Base-by-base conservation (phyloP, 352 stramenopile genomes). In the Pythium rishiriense region DNA sequence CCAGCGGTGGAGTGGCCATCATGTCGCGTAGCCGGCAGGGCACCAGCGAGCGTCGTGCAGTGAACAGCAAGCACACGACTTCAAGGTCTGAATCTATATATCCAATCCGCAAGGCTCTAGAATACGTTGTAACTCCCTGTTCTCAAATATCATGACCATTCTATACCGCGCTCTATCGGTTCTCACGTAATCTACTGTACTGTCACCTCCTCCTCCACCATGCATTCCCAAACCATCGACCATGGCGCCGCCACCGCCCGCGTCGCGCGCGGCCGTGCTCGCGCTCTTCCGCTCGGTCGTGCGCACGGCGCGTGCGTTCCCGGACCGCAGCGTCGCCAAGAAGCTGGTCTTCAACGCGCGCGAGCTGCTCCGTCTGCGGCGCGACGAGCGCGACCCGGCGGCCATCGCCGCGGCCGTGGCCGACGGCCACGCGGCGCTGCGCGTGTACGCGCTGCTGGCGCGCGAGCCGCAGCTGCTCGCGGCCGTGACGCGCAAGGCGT, bases 321-420 rank as follows among this genome's bases (percentile, higher is more conserved):
- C 83, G 2, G 78, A 88, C 49, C 76, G 67, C 64, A 81, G 70
- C 45, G 79, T 94, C 50, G 81, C 60, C 53, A 74, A 73, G 55
- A 92, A 94, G 75, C 80, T 94, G 37, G 67, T 74, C 43, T 93
- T 78, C 63, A 94, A 94, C 58, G 83, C 82, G 64, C 72, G 76
- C 26, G 85, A 93, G 66, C 62, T 92, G 48, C 76, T 91, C 52
- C 74, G 71, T 12, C 66, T 94, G 58, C 79, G 83, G 49, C 76
- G 75, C 39, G 58, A 70, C 45, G 83, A 94, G 64, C 51, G 45
- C 26, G 81, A 76, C 63, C 55, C 65, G 9, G 46, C 45, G 28
- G 75, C 67, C 37, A 72, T 90, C 58, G 68, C 71, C 25, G 66
- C 56, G 47, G 70, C 83, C 52, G 52, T 93, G 29, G 52, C 45